These are phyloP conservation scores for Cyberlindnera veronae DNA, from an alignment of 805 yeast species.

Conservation along the genomic window DNA sequence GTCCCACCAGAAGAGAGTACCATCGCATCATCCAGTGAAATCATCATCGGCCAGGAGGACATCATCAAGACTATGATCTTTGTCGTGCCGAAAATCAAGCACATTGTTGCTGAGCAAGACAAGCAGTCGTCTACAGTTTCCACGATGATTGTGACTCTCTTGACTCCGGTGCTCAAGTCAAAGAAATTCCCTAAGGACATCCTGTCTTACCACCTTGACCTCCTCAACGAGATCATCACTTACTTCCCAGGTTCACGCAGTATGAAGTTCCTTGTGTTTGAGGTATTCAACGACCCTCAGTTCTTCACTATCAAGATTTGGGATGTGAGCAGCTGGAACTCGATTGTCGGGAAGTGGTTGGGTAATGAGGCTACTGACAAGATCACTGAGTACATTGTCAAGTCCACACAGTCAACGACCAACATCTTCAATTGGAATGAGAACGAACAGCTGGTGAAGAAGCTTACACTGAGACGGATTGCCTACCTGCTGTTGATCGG, in stretches of 20 bases:
- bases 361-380: constrained; percentile 54
- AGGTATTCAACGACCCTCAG: constrained; percentile 56
- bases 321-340: constrained; percentile 45
- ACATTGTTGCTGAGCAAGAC: constrained; percentile 52
- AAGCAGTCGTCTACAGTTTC: constrained; percentile 48
- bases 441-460: constrained; percentile 58
- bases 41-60: constrained; percentile 37
- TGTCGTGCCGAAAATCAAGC: constrained; percentile 29
- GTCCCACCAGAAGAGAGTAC: constrained; percentile 15
- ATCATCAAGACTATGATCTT: constrained; percentile 38
- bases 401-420: constrained; percentile 42
- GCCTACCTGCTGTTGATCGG: constrained; percentile 60
- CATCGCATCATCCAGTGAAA: constrained; percentile 13
- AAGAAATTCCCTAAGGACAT: constrained; percentile 38
- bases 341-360: constrained; percentile 61
- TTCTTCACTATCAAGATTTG: constrained; percentile 43
- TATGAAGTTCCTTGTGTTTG: constrained; percentile 66
- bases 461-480: constrained; percentile 55
- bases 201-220: constrained; percentile 38
- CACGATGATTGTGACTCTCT: constrained; percentile 48
- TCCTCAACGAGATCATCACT: constrained; percentile 36
- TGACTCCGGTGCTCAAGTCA: constrained; percentile 50
- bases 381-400: constrained; percentile 45
- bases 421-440: constrained; percentile 63
- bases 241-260: constrained; percentile 37